These are phyloP conservation scores for Pinus albicaulis DNA, from an alignment of 75 land plant species.

Conservation along the genomic window DNA sequence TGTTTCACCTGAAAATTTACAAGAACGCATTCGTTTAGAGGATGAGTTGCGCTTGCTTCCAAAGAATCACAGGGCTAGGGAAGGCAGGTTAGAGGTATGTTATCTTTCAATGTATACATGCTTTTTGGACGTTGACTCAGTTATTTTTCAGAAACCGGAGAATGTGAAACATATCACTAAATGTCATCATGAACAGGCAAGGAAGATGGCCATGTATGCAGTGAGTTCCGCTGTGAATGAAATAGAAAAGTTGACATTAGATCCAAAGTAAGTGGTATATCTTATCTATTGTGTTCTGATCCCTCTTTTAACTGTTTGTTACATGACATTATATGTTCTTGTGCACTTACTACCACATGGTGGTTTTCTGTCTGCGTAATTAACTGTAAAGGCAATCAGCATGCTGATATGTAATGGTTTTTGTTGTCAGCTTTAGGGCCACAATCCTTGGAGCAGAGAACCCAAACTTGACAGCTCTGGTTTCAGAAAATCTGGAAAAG, in stretches of 20 bases:
- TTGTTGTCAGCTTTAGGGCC: constrained; percentile 7
- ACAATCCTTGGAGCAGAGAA: constrained; percentile 51
- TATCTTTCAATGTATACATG: not conserved
- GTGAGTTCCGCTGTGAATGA: constrained; percentile 83
- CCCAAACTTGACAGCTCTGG: constrained; percentile 46
- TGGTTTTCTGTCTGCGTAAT: not conserved
- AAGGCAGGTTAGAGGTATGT: constrained; percentile 68
- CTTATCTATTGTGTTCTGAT: not conserved
- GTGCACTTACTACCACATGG: not conserved
- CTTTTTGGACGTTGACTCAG: not conserved
- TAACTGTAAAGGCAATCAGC: not conserved
- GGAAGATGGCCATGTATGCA: constrained; percentile 77
- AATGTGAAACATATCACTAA: not conserved
- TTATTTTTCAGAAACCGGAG: not conserved
- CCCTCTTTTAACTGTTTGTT: not conserved
- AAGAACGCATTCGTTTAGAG: constrained; percentile 56
- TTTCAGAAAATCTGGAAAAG: constrained; percentile 58
- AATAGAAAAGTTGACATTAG: constrained; percentile 59
- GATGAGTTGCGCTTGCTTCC: constrained; percentile 81
- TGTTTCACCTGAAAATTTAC: constrained; percentile 76
- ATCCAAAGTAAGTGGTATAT: constrained; percentile 39
- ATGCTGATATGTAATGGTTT: not conserved
- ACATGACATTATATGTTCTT: not conserved
- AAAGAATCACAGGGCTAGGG: constrained; percentile 72
- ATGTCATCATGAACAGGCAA: constrained; percentile 51